Conservation (phyloP, 352 stramenopile species). For the Pythium dissotocum region DNA sequence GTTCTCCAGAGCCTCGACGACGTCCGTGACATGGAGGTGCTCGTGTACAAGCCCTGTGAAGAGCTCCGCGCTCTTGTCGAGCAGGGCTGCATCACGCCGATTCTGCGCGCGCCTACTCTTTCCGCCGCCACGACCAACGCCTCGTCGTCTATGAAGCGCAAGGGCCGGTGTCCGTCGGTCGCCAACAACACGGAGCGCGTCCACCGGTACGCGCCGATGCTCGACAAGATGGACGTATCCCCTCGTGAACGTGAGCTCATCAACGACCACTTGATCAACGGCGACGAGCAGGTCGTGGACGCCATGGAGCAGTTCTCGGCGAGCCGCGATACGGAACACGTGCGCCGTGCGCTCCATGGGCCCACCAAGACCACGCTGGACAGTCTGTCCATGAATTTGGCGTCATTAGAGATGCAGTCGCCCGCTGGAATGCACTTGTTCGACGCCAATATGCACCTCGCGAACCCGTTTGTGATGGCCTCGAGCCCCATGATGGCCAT, state of each 20-base stretch:
- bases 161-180: slow-evolving; percentile 66
- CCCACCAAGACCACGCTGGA: slow-evolving; percentile 28
- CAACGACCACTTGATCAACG: slow-evolving; percentile 68
- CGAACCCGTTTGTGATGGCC: slow-evolving; percentile 50
- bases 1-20: slow-evolving; percentile 44
- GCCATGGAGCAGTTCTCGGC: slow-evolving; percentile 79
- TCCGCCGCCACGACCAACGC: slow-evolving; percentile 24
- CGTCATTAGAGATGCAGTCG: slow-evolving; percentile 53
- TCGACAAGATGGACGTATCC: slow-evolving; percentile 74
- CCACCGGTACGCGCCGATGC: slow-evolving; percentile 61
- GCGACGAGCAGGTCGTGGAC: slow-evolving; percentile 74
- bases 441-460: slow-evolving; percentile 8
- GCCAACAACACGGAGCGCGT: slow-evolving; percentile 68
- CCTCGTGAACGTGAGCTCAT: slow-evolving; percentile 59
- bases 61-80: slow-evolving; percentile 72
- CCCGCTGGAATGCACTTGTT: slow-evolving; percentile 22
- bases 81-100: slow-evolving; percentile 68
- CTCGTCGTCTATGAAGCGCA: slow-evolving; percentile 73
- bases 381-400: slow-evolving; percentile 26
- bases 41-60: slow-evolving; percentile 74
- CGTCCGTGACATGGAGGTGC: slow-evolving; percentile 53
- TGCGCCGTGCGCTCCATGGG: slow-evolving; percentile 53
- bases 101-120: slow-evolving; percentile 30
- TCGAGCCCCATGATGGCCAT: slow-evolving; percentile 2
- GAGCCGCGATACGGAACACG: slow-evolving; percentile 48